Base-by-base conservation (phyloP, 257 asterid species). In the Fraxinus cuspidata region DNA sequence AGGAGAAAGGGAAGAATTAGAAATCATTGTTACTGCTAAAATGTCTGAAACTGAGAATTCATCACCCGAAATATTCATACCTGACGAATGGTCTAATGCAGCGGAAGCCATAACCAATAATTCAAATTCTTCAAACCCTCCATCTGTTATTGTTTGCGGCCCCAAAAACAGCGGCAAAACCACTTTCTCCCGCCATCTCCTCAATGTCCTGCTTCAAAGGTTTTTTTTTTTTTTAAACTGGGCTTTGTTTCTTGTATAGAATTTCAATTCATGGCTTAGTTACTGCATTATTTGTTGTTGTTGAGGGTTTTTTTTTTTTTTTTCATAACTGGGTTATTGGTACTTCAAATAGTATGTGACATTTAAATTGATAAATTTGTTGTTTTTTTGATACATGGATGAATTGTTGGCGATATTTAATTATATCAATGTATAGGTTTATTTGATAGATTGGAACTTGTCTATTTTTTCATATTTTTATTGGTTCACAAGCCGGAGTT, bases 161-260 rank as follows among this genome's bases (percentile, higher is more conserved):
- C 95, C 97, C 66, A 94, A 93, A 80, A 94, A 92, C 74, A 84
- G 94, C 81, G 99, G 98, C 84, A 94, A 92, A 84, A 88, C 96
- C 29, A 91, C 90, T 10, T 95, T 92, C 86, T 90, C 96, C 44
- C 96, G 99, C 80, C 88, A 90, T 85, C 94, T 95, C 72, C 81
- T 92, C 81, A 93, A 92, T 74, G 90, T 88, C 81, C 92, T 95
- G 70, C 96, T 92, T 70, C 90, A 65, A 63, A 91, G 97, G 99
- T 94, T 56, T 44, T 70, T 16, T 49, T 56, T 0, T 51, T 15
- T 0, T 4, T 67, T 37, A 13, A 32, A 8, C 65, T 0, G 70
- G 13, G 40, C n/a, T 81, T 31, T 34, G 32, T 38, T 28, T 70
- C 47, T 67, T 11, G 1, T 35, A 64, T 34, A 68, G 56, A 25